Evolutionary conservation across 176 grass and related monocot genomes (phyloP).

Genomic region (Triticum monococcum): DNA sequence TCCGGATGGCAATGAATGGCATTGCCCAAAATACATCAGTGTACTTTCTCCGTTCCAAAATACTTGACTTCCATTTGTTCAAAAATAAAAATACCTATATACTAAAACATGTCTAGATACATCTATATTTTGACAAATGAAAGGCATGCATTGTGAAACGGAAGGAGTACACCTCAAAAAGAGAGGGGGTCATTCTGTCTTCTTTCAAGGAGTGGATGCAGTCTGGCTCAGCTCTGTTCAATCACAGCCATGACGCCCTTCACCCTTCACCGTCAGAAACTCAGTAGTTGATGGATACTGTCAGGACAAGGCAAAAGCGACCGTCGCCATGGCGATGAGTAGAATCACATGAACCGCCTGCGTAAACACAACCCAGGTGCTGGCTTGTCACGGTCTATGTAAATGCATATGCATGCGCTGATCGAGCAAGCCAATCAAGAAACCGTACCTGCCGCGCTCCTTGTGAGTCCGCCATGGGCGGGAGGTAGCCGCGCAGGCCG

Average conservation of each 20-base stretch:
- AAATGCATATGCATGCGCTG: neutral
- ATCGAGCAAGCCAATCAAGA: neutral
- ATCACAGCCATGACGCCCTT: neutral
- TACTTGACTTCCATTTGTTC: too few species aligned
- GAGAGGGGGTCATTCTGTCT: neutral
- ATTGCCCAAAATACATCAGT: neutral
- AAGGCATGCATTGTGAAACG: too few species aligned
- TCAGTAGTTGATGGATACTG: slow-evolving; percentile 1
- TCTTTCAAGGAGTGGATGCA: neutral
- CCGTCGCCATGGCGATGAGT: slow-evolving; percentile 18
- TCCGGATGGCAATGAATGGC: neutral
- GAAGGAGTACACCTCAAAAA: too few species aligned
- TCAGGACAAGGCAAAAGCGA: slow-evolving; percentile 50
- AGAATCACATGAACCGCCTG: slow-evolving; percentile 43
- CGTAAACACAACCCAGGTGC: neutral
- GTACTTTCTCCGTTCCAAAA: too few species aligned
- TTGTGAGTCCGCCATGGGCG: neutral
- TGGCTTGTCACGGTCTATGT: neutral
- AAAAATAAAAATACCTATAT: too few species aligned
- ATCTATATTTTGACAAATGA: too few species aligned
- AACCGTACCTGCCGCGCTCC: slow-evolving; percentile 6
- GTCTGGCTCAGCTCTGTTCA: neutral
- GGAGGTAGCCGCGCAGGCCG: slow-evolving; percentile 1
- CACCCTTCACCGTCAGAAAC: too few species aligned
- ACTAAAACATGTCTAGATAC: too few species aligned